A percentile compares a stretch with the other conserved stretches of the same genome.
phyloP scores from a whole-genome alignment of 495 filamentous ascomycete genomes.

The Pseudotulostoma volvatum region DNA sequence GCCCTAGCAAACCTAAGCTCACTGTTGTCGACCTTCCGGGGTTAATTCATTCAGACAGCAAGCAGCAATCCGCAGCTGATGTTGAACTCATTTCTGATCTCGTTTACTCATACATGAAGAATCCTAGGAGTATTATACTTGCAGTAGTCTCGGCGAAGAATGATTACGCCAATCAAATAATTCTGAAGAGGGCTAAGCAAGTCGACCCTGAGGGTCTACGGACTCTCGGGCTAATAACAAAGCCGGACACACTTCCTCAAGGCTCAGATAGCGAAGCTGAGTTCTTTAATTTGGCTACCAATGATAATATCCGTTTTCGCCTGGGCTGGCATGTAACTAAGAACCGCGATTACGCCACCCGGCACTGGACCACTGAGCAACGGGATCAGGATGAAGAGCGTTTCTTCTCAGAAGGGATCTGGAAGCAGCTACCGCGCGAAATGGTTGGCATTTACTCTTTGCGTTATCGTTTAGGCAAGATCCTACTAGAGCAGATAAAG shows the following conservation, averaged over 20 bases:
- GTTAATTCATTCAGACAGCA: conserved; percentile 31
- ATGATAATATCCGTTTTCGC: conserved; percentile 27
- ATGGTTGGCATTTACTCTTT: conserved; percentile 35
- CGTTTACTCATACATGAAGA: conserved; percentile 34
- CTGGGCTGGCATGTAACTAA: conserved; percentile 36
- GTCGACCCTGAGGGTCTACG: conserved; percentile 26
- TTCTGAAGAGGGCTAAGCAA: conserved; percentile 25
- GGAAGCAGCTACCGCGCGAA: conserved; percentile 19
- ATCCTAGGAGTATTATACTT: conserved; percentile 33
- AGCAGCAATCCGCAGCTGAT: conserved; percentile 26
- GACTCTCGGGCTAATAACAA: conserved; percentile 35
- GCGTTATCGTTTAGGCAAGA: conserved; percentile 33
- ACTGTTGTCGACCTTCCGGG: conserved; percentile 42
- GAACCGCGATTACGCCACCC: conserved; percentile 27
- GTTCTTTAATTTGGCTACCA: conserved; percentile 28
- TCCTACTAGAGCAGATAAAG: conserved; percentile 40
- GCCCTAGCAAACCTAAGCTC: conserved; percentile 35
- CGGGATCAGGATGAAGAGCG: conserved; percentile 19
- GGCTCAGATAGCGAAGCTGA: conserved; percentile 23
- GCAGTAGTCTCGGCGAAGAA: conserved; percentile 35
- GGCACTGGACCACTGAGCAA: conserved; percentile 15
- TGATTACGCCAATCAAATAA: conserved; percentile 31
- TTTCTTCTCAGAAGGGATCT: conserved; percentile 33
- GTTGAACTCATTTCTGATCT: conserved; percentile 28
- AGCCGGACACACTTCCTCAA: conserved; percentile 29